These are phyloP conservation scores for Spathaspora gorwiae DNA, from an alignment of 805 yeast genomes.

Conservation along the genomic window DNA sequence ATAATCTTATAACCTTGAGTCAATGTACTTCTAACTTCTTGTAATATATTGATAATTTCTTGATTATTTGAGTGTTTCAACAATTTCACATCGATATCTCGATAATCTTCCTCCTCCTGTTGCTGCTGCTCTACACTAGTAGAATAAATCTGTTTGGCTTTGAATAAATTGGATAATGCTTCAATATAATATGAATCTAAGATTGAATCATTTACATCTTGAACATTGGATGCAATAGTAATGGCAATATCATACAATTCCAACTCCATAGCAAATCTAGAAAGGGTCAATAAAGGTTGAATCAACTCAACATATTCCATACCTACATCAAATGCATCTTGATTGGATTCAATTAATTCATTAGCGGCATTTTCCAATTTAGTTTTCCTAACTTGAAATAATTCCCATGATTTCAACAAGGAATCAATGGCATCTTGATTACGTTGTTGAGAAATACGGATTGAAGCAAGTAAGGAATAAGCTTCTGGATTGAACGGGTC, in stretches of 20 bases:
- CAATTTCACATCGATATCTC: slow-evolving; percentile 30
- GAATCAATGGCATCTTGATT: slow-evolving; percentile 70
- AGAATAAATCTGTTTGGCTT: slow-evolving; percentile 22
- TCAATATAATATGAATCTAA: slow-evolving; percentile 80
- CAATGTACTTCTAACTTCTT: slow-evolving; percentile 42
- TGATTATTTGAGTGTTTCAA: slow-evolving; percentile 18
- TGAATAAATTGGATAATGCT: slow-evolving; percentile 64
- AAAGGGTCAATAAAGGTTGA: slow-evolving; percentile 68
- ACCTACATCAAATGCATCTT: slow-evolving; percentile 41
- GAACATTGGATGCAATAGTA: slow-evolving; percentile 58
- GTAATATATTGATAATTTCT: slow-evolving; percentile 23
- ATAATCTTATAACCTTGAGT: slow-evolving; percentile 42
- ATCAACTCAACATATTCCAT: slow-evolving; percentile 60
- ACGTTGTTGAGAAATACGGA: slow-evolving; percentile 82
- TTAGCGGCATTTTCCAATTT: slow-evolving; percentile 40
- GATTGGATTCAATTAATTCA: slow-evolving; percentile 16
- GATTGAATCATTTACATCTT: slow-evolving; percentile 80
- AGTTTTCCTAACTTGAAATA: slow-evolving; percentile 52
- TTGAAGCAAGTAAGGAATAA: slow-evolving; percentile 77
- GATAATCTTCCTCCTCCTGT: slow-evolving; percentile 37
- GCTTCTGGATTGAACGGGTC: slow-evolving; percentile 70
- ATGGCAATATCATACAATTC: slow-evolving; percentile 64
- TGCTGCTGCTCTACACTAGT: slow-evolving; percentile 8
- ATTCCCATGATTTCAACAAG: slow-evolving; percentile 64
- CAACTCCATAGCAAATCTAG: slow-evolving; percentile 74